Evolutionary conservation across 805 yeast species (phyloP).

Genomic region (Barnettozyma californica): DNA sequence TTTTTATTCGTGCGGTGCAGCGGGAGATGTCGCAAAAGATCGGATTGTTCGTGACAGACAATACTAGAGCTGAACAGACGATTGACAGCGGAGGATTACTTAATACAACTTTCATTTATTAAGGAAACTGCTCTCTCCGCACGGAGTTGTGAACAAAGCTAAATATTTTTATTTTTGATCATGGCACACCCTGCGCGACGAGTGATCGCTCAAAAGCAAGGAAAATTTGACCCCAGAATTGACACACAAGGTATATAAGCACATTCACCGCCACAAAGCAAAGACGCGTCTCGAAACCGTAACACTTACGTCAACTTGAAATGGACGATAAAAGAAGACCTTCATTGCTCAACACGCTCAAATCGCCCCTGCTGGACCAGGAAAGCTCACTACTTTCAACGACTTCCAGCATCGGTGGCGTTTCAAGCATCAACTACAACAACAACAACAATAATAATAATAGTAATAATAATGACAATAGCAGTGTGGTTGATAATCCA

Average conservation of each 20-base stretch:
- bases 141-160: neutral
- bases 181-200: neutral
- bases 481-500: slow-evolving; percentile 7
- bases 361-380: slow-evolving; percentile 10
- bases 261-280: neutral
- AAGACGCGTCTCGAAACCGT: neutral
- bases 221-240: neutral
- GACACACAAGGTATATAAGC: neutral
- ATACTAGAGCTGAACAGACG: neutral
- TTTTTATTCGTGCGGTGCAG: neutral
- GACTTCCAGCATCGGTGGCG: neutral
- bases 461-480: too few species aligned
- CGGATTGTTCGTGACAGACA: neutral
- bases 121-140: neutral
- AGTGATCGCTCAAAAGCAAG: neutral
- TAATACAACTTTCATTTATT: too few species aligned
- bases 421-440: neutral
- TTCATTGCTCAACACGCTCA: slow-evolving; percentile 10
- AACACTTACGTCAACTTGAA: neutral
- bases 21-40: neutral
- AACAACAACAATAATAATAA: slow-evolving; percentile 4
- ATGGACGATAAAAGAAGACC: slow-evolving; percentile 10
- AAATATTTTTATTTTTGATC: neutral
- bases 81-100: too few species aligned
- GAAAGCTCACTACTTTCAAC: slow-evolving; percentile 1